Evolutionary conservation across 306 rosid species (phyloP).

Genomic region (Rosa rugosa): DNA sequence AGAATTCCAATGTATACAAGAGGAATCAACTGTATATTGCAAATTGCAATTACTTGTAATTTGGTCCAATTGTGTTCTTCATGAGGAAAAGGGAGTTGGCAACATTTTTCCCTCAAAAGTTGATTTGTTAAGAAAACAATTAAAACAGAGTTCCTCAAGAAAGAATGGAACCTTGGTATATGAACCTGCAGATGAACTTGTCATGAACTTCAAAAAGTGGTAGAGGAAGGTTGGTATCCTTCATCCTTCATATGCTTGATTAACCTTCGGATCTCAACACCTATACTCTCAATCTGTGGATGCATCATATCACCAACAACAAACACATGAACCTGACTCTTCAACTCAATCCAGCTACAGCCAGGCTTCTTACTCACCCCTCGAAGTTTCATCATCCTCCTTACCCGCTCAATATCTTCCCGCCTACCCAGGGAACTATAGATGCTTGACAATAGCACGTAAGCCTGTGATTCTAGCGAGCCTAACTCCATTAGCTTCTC

Average conservation of each 20-base stretch:
- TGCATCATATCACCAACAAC: slow-evolving; percentile 85
- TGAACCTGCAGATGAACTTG: neutral
- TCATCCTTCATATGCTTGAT: slow-evolving; percentile 70
- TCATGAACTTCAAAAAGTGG: neutral
- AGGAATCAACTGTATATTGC: neutral
- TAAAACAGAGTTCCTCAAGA: neutral
- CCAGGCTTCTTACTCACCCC: slow-evolving; percentile 87
- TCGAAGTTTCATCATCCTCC: slow-evolving; percentile 66
- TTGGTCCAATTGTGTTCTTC: neutral
- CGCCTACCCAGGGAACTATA: slow-evolving; percentile 61
- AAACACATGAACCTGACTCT: slow-evolving; percentile 75
- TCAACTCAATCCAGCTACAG: slow-evolving; percentile 90
- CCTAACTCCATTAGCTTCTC: slow-evolving; percentile 80
- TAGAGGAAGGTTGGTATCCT: slow-evolving; percentile 43
- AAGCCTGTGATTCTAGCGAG: slow-evolving; percentile 71
- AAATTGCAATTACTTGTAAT: neutral
- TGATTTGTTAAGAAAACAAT: neutral
- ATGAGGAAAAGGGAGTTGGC: neutral
- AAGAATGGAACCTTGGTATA: neutral
- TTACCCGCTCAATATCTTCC: slow-evolving; percentile 77
- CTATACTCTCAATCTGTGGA: slow-evolving; percentile 59
- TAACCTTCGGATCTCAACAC: slow-evolving; percentile 42
- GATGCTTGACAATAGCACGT: slow-evolving; percentile 70
- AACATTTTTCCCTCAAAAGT: neutral
- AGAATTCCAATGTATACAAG: neutral